Conservation (phyloP, 75 land plant genomes). For the Pinus taeda region DNA sequence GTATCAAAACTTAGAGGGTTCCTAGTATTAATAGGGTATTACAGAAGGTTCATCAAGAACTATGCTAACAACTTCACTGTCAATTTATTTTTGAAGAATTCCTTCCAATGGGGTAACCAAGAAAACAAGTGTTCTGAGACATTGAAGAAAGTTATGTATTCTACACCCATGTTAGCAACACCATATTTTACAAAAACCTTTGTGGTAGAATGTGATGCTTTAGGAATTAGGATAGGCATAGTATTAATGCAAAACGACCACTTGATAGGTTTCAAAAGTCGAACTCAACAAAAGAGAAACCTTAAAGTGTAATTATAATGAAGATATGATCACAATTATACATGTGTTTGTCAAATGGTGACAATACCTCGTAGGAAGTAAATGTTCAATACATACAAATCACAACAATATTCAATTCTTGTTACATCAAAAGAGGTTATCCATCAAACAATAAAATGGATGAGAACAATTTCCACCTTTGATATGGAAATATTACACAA, state of each 20-base stretch:
- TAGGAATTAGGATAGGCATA: background rate
- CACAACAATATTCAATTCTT: background rate
- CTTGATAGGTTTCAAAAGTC: background rate
- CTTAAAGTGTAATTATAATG: background rate
- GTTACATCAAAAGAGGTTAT: background rate
- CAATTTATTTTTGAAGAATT: background rate
- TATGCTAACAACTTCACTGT: background rate
- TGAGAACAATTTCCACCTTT: background rate
- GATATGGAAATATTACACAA: background rate
- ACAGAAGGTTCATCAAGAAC: background rate
- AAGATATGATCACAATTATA: constrained; percentile 5
- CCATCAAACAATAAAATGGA: background rate
- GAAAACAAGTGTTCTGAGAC: background rate
- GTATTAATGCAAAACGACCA: background rate
- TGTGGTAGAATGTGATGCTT: background rate
- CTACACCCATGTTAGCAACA: background rate
- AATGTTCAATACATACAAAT: background rate
- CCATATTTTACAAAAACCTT: background rate
- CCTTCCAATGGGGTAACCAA: background rate
- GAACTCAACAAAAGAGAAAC: background rate
- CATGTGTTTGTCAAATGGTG: background rate
- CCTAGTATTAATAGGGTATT: background rate
- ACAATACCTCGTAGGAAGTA: background rate
- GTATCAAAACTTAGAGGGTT: background rate
- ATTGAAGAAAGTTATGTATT: background rate